A percentile compares a stretch with the other conserved stretches of the same genome.
These are phyloP conservation scores for Achlya hypogyna DNA, from an alignment of 352 stramenopile species.

Conservation along the genomic window DNA sequence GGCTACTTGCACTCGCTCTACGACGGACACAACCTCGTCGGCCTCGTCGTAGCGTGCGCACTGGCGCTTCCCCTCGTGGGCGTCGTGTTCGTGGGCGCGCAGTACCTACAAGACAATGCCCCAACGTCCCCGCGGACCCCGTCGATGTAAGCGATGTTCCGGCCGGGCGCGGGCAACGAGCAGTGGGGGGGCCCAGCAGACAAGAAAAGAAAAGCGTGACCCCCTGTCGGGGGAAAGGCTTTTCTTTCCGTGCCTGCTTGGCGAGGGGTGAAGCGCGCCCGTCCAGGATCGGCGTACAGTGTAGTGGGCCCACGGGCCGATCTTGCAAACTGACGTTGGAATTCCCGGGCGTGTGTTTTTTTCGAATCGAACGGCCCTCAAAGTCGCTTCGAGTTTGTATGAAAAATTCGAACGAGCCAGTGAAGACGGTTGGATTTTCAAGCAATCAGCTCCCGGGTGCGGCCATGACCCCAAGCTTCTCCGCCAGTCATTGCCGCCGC, in stretches of 20 bases:
- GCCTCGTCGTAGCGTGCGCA: not conserved
- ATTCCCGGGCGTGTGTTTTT: not conserved
- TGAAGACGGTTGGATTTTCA: not conserved
- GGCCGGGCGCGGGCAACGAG: no score
- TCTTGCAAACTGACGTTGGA: not conserved
- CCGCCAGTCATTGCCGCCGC: not conserved
- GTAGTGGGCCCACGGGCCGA: not conserved
- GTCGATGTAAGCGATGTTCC: no score
- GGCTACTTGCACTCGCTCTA: not conserved
- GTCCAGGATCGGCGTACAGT: conserved; percentile 14
- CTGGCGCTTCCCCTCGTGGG: not conserved
- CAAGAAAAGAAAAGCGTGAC: conserved; percentile 19
- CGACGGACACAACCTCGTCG: not conserved
- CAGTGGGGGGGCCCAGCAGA: conserved; percentile 10
- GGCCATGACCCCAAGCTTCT: no score
- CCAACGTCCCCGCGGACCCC: not conserved
- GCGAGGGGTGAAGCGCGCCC: not conserved
- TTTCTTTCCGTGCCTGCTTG: conserved; percentile 20
- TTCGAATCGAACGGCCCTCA: not conserved
- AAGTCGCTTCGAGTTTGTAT: not conserved
- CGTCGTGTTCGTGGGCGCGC: not conserved
- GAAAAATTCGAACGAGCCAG: conserved; percentile 1
- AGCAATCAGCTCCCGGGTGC: not conserved
- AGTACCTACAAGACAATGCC: not conserved
- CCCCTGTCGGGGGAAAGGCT: conserved; percentile 8